phyloP scores from a whole-genome alignment of 78 protist species.

The Anaeramoeba flamelloides region DNA sequence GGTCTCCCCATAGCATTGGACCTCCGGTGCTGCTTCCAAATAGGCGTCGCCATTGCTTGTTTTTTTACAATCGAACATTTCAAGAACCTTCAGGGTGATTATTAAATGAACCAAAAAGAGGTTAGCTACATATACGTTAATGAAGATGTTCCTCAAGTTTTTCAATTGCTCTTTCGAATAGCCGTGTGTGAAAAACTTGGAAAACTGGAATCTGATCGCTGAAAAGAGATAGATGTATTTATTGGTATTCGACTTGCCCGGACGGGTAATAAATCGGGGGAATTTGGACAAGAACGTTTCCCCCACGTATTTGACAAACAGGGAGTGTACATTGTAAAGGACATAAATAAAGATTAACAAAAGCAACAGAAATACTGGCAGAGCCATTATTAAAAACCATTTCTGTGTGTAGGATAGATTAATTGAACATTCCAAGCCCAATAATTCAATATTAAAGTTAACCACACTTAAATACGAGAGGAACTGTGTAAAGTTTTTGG shows the following conservation, averaged over 20 bases:
- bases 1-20: not conserved
- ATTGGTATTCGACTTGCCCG: not conserved
- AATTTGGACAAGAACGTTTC: not conserved
- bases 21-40: not conserved
- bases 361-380: not conserved
- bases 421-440: not conserved
- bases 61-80: not conserved
- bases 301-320: not conserved
- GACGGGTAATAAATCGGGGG: not conserved
- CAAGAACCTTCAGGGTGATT: not conserved
- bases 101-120: not conserved
- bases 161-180: not conserved
- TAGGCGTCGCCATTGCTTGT: not conserved
- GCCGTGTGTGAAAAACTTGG: not conserved
- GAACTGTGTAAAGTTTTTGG: not conserved
- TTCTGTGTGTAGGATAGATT: not conserved
- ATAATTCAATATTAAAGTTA: not conserved
- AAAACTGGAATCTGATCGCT: not conserved
- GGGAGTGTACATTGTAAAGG: not conserved
- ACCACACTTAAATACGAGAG: not conserved
- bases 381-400: not conserved
- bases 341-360: not conserved
- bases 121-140: not conserved
- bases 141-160: not conserved
- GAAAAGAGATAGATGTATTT: not conserved